Percentiles rank a stretch among this genome's conserved stretches.
Evolutionary conservation across 78 protist genomes (phyloP).

Genomic region (Pigoraptor vietnamica): DNA sequence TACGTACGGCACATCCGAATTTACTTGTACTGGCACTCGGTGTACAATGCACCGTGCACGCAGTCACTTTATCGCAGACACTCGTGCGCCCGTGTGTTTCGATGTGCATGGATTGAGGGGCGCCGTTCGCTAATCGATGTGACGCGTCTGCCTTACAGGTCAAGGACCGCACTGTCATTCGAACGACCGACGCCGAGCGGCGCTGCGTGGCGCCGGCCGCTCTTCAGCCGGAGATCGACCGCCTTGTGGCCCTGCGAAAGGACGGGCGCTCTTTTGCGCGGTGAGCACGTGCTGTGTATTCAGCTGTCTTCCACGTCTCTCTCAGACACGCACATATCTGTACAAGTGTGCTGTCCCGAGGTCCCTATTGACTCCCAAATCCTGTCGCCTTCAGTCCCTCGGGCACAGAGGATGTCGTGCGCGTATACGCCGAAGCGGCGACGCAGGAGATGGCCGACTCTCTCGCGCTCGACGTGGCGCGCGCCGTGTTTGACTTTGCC

Average conservation of each 20-base stretch:
- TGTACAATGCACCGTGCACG: too few species aligned
- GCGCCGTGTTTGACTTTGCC: background rate
- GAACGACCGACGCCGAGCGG: conserved; percentile 35
- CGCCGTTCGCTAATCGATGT: background rate
- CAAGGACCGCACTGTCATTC: conserved; percentile 13
- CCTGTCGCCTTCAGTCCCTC: conserved; percentile 36
- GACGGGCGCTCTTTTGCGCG: conserved; percentile 49
- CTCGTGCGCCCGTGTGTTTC: too few species aligned
- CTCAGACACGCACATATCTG: background rate
- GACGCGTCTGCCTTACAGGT: too few species aligned
- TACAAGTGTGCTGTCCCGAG: background rate
- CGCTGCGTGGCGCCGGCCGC: conserved; percentile 16
- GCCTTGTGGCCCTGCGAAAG: background rate
- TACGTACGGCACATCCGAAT: too few species aligned
- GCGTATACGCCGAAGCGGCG: conserved; percentile 76
- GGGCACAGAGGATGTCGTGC: conserved; percentile 75
- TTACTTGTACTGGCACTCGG: too few species aligned
- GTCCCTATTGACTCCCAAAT: background rate
- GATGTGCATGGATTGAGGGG: background rate
- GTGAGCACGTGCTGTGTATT: background rate
- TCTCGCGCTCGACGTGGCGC: background rate
- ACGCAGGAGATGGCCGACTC: conserved; percentile 13
- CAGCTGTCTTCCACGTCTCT: background rate
- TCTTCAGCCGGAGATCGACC: conserved; percentile 46
- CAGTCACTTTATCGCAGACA: too few species aligned